Percentiles rank a stretch among this genome's conserved stretches.
Conservation (phyloP, 768 basidiomycete species). For the Boletus sp. region DNA sequence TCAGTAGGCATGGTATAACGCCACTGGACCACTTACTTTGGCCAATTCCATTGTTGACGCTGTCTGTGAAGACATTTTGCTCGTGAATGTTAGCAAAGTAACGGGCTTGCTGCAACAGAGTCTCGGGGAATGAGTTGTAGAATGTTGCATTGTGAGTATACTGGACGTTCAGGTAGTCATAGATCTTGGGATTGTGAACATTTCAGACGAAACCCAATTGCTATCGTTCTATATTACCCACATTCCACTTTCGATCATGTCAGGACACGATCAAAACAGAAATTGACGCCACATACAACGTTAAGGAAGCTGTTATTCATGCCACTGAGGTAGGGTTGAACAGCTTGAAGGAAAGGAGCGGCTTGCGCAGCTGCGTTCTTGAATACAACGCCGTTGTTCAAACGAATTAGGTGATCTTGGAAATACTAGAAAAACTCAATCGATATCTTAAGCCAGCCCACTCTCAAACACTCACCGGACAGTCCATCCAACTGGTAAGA, state of each 20-base stretch:
- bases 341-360: slow-evolving; percentile 59
- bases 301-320: slow-evolving; percentile 63
- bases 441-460: not conserved
- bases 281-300: slow-evolving; percentile 45
- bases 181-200: slow-evolving; percentile 45
- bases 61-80: slow-evolving; percentile 66
- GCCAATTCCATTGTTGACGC: slow-evolving; percentile 57
- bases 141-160: slow-evolving; percentile 81
- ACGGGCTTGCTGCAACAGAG: slow-evolving; percentile 68
- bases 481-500: slow-evolving; percentile 75
- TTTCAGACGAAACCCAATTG: not conserved
- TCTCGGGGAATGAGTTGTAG: slow-evolving; percentile 66
- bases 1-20: not conserved
- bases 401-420: slow-evolving; percentile 22
- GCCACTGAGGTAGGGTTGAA: slow-evolving; percentile 68
- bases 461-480: slow-evolving; percentile 37
- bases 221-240: slow-evolving; percentile 34
- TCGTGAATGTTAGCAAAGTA: slow-evolving; percentile 78
- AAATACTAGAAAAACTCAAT: slow-evolving; percentile 23
- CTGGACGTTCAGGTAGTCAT: slow-evolving; percentile 74
- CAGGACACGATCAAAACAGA: slow-evolving; percentile 4
- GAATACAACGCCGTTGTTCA: slow-evolving; percentile 41
- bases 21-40: slow-evolving; percentile 54
- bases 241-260: slow-evolving; percentile 60
- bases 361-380: slow-evolving; percentile 54